phyloP scores from a whole-genome alignment of 768 basidiomycete species.

The Dacryopinax primogenitus region DNA sequence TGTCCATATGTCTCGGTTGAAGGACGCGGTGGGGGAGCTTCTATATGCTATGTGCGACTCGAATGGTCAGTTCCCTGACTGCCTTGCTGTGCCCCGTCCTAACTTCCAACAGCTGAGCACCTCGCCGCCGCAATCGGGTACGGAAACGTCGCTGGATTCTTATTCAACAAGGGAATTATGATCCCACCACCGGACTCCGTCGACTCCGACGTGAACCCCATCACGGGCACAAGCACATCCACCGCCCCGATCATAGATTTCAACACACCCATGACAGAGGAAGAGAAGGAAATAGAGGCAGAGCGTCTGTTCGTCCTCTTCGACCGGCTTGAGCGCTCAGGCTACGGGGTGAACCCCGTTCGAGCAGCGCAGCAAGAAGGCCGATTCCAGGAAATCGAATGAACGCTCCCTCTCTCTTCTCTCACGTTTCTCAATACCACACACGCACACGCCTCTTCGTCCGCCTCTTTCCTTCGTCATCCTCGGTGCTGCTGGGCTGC shows the following conservation, averaged over 20 bases:
- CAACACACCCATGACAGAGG: slow-evolving; percentile 58
- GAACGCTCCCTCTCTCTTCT: background rate
- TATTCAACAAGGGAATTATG: slow-evolving; percentile 82
- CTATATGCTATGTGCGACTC: slow-evolving; percentile 71
- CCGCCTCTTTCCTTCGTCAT: no score
- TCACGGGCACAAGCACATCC: slow-evolving; percentile 54
- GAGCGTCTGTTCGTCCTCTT: slow-evolving; percentile 87
- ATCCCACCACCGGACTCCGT: slow-evolving; percentile 38
- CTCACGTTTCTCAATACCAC: background rate
- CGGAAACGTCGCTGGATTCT: slow-evolving; percentile 87
- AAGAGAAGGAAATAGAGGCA: slow-evolving; percentile 88
- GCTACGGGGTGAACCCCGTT: slow-evolving; percentile 42
- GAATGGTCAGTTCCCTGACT: slow-evolving; percentile 38
- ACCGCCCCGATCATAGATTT: slow-evolving; percentile 27
- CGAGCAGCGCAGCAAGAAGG: slow-evolving; percentile 52
- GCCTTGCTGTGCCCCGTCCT: background rate
- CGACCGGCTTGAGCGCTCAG: slow-evolving; percentile 69
- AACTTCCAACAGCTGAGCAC: slow-evolving; percentile 39
- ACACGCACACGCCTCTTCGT: background rate
- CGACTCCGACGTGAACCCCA: slow-evolving; percentile 54
- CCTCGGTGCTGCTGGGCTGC: background rate
- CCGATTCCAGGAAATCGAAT: slow-evolving; percentile 19
- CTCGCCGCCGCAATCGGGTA: slow-evolving; percentile 79
- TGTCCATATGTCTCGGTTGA: slow-evolving; percentile 58
- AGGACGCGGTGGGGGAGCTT: slow-evolving; percentile 74